Conservation (phyloP, 192 early-diverging fungal genomes). For the Paraglomus brasilianum region DNA sequence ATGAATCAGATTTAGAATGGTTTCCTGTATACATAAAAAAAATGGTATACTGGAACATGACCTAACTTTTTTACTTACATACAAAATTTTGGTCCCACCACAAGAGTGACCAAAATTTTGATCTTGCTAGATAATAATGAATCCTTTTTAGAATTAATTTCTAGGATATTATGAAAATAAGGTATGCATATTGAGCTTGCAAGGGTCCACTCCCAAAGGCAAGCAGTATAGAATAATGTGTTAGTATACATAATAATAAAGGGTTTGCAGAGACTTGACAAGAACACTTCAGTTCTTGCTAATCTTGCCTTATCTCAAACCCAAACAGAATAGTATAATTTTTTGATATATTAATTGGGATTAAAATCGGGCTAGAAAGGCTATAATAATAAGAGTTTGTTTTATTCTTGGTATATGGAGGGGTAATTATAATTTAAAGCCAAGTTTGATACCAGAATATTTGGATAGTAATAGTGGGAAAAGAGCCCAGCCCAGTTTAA, state of each 20-base stretch:
- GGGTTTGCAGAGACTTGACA: too few relatives aligned
- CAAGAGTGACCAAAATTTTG: too few relatives aligned
- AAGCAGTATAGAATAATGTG: too few relatives aligned
- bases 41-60: neutral
- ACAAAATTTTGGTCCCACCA: neutral
- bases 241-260: too few relatives aligned
- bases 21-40: slow-evolving; percentile 1
- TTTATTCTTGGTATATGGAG: neutral
- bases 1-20: neutral
- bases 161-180: slow-evolving; percentile 1
- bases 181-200: slow-evolving; percentile 3
- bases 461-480: too few relatives aligned
- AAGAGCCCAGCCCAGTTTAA: too few relatives aligned
- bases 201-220: neutral
- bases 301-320: neutral
- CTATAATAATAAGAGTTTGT: neutral
- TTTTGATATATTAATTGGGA: neutral
- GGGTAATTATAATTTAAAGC: too few relatives aligned
- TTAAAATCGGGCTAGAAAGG: slow-evolving; percentile 4
- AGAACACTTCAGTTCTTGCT: neutral
- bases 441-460: slow-evolving; percentile 12
- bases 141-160: slow-evolving; percentile 19
- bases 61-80: neutral
- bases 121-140: slow-evolving; percentile 9
- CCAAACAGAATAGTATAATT: slow-evolving; percentile 12